Evolutionary conservation across 495 filamentous ascomycete genomes (phyloP).

Genomic region (Talaromyces liani): DNA sequence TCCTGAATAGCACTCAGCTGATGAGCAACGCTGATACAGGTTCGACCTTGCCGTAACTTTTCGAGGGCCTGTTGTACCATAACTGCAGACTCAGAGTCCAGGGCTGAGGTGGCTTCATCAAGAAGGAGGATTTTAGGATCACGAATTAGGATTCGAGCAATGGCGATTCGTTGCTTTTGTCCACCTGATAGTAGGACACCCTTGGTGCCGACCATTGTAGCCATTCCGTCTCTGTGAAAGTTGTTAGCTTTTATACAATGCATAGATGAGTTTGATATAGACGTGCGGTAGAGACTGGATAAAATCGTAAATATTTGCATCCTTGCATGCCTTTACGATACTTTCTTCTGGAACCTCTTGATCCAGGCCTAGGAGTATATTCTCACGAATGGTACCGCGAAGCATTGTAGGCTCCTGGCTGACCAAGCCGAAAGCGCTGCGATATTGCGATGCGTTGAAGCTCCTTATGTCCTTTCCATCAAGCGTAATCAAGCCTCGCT

Average conservation of each 20-base stretch:
- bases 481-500: constrained; percentile 44
- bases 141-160: constrained; percentile 59
- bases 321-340: constrained; percentile 45
- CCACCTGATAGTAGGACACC: constrained; percentile 54
- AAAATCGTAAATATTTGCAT: constrained; percentile 58
- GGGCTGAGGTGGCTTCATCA: constrained; percentile 61
- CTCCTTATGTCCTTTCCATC: constrained; percentile 52
- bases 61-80: constrained; percentile 58
- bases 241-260: neutral
- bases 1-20: constrained; percentile 60
- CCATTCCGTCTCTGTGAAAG: constrained; percentile 41
- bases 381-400: constrained; percentile 76
- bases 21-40: constrained; percentile 58
- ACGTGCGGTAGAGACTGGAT: constrained; percentile 48
- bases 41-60: constrained; percentile 33
- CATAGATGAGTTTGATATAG: neutral
- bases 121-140: constrained; percentile 55
- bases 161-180: constrained; percentile 60
- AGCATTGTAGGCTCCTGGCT: constrained; percentile 82
- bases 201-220: constrained; percentile 49
- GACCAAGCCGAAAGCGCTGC: constrained; percentile 11
- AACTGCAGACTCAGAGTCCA: constrained; percentile 58
- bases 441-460: constrained; percentile 45
- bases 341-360: constrained; percentile 6
- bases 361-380: constrained; percentile 45